Evolutionary conservation across 1,284 basidiomycete species (phyloP).

Genomic region (Pyrrhoderma lamaoense): DNA sequence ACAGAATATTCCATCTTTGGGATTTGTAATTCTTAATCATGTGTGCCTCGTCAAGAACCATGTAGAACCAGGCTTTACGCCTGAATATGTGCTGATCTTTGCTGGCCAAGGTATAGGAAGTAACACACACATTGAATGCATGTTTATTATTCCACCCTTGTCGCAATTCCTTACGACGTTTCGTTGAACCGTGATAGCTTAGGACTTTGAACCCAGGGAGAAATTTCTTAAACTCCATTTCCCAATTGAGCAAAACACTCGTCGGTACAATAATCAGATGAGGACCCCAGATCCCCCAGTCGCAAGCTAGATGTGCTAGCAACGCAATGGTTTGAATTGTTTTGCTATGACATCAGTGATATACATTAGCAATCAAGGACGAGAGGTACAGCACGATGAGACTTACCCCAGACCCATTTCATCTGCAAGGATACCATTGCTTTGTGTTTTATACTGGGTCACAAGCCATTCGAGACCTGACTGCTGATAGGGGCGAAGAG

Average conservation of each 20-base stretch:
- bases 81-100: constrained; percentile 93
- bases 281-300: constrained; percentile 94
- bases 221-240: constrained; percentile 99
- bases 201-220: constrained; percentile 89
- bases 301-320: constrained; percentile 89
- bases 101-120: constrained; percentile 89
- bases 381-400: background rate
- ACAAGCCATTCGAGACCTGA: constrained; percentile 94
- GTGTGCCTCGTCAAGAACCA: constrained; percentile 95
- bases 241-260: constrained; percentile 95
- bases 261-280: constrained; percentile 95
- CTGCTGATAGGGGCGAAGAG: constrained; percentile 90
- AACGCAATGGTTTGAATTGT: constrained; percentile 95
- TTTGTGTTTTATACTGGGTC: constrained; percentile 76
- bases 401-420: constrained; percentile 88
- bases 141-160: constrained; percentile 93
- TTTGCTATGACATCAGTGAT: constrained; percentile 50
- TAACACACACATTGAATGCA: constrained; percentile 94
- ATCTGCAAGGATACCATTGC: constrained; percentile 92
- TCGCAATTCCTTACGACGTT: constrained; percentile 88
- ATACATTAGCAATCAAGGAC: background rate
- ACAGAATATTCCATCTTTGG: constrained; percentile 90
- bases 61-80: constrained; percentile 93
- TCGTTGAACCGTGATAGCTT: constrained; percentile 88
- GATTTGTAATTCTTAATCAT: constrained; percentile 99